phyloP scores from a whole-genome alignment of 306 rosid genomes.

The Abrus pulchellus region DNA sequence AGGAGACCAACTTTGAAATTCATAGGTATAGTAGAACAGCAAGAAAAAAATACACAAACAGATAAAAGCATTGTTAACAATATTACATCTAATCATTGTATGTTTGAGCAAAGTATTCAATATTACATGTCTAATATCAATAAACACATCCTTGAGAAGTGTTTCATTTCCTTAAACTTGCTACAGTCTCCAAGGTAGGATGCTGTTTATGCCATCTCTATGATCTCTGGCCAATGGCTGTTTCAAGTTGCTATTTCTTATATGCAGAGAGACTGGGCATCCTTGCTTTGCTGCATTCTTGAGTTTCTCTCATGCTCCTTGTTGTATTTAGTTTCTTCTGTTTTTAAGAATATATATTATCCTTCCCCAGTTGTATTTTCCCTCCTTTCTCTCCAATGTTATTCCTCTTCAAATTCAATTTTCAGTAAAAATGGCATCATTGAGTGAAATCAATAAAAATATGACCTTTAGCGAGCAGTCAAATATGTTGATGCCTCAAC shows the following conservation, averaged over 20 bases:
- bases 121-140: background rate
- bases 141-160: background rate
- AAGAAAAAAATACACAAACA: background rate
- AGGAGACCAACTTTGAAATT: background rate
- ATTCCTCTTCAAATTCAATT: background rate
- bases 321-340: constrained; percentile 7
- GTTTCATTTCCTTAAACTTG: background rate
- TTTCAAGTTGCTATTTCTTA: background rate
- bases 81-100: background rate
- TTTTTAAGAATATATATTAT: background rate
- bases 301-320: constrained; percentile 20
- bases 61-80: background rate
- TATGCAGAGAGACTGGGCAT: constrained; percentile 4
- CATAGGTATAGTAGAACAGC: background rate
- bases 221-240: background rate
- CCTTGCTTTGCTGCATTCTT: background rate
- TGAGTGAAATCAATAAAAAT: background rate
- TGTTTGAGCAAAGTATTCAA: background rate
- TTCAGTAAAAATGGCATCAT: background rate
- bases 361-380: background rate
- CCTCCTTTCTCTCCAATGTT: background rate
- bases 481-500: constrained; percentile 22
- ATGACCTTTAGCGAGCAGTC: background rate
- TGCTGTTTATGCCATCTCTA: background rate
- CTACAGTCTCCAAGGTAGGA: background rate